phyloP scores from a whole-genome alignment of 202 grass and related monocot species.

The Saccharum hybrid region DNA sequence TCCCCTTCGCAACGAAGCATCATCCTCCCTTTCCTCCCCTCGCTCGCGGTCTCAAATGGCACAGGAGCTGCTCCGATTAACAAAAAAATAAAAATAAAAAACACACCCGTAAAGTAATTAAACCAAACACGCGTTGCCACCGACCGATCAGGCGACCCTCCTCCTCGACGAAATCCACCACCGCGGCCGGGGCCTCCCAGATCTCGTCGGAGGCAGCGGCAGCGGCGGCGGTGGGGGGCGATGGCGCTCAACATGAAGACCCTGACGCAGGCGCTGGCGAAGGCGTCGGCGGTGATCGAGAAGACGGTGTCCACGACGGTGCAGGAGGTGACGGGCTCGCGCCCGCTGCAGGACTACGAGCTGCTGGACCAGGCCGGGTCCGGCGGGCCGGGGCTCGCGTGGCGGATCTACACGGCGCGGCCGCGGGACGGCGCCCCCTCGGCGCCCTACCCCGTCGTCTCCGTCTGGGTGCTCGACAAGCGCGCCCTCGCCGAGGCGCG shows the following conservation, averaged over 20 bases:
- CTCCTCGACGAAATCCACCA: conserved; percentile 17
- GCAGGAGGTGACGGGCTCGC: conserved; percentile 97
- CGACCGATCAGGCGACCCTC: conserved; percentile 47
- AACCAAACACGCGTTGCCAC: conserved; percentile 49
- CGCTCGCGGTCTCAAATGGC: conserved; percentile 24
- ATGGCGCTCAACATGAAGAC: conserved; percentile 99
- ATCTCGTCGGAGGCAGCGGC: conserved; percentile 41
- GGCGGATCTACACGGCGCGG: conserved; percentile 82
- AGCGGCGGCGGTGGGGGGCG: conserved; percentile 21
- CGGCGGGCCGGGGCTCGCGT: conserved; percentile 78
- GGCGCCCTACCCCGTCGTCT: conserved; percentile 86
- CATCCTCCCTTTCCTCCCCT: conserved; percentile 16
- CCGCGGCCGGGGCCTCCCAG: conserved; percentile 25
- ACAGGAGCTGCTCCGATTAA: conserved; percentile 31
- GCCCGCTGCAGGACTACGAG: conserved; percentile 98
- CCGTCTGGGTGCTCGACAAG: conserved; percentile 98
- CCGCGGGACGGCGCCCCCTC: conserved; percentile 81
- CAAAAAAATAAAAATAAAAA: background rate
- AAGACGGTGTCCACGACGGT: conserved; percentile 96
- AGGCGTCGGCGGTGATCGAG: conserved; percentile 96
- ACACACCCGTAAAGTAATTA: conserved; percentile 28
- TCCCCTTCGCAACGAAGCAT: conserved; percentile 51
- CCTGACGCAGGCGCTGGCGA: conserved; percentile 88
- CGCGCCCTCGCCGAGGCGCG: conserved; percentile 78
- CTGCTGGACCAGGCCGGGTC: conserved; percentile 88